Base-by-base conservation (phyloP, 257 asterid species). In the Ligustrum vulgare region DNA sequence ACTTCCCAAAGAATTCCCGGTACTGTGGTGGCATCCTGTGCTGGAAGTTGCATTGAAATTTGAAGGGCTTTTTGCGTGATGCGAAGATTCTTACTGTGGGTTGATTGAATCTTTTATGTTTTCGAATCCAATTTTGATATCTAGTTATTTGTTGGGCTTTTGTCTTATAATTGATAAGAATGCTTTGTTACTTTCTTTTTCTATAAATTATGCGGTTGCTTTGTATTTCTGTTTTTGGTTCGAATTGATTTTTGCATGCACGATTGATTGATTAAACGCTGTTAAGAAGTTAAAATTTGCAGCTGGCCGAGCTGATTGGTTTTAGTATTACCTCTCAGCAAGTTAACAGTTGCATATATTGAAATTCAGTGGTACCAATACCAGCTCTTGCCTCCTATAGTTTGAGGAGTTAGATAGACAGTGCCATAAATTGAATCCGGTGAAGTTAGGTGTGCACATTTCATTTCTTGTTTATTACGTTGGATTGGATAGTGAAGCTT, bases 291-390 rank as follows among this genome's bases (percentile, higher is more conserved):
- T 7, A 23, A 60, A 23, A 3, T 4, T 34, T 79, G 90, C 89
- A 85, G 89, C 91, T 87, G 89, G 91, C 89, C 89, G 87, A 87
- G 89, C 88, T 87, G 89, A 81, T 81, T 80, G 91, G 87, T 84
- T 78, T 4, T 66, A 87, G 85, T 72, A 35, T 7, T 67, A 85
- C 89, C 88, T 73, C 78, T 77, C 85, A 79, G 86, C 79, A 87
- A 87, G 87, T 83, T 74, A 9, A 81, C 89, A 83, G 91, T 89
- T 71, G 91, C 89, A 66, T 23, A 87, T 32, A 87, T 81, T 71
- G 13, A 81, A 22, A 13, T 36, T 49, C 12, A 11, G 33, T 72
- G 91, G 91, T 74, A 72, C 85, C 69, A 72, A 72, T 74, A 87
- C 89, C 91, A 87, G 91, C 89, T 87, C 91, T 83, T 82, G 86